phyloP scores from a whole-genome alignment of 331 rosid genomes.

The Quercus lobata region DNA sequence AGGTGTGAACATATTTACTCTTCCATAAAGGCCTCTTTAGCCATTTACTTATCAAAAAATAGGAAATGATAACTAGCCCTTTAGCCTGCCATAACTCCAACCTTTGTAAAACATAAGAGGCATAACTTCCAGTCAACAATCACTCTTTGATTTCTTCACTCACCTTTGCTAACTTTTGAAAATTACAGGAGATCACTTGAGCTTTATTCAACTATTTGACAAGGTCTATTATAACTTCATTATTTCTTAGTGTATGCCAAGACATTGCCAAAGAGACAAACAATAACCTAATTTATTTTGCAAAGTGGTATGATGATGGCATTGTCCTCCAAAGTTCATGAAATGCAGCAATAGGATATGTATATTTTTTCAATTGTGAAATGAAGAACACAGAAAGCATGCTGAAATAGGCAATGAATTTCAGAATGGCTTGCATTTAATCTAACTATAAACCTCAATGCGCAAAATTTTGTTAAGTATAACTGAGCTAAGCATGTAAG shows the following conservation, averaged over 20 bases:
- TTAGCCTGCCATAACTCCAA: background rate
- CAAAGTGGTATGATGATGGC: background rate
- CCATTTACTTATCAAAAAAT: background rate
- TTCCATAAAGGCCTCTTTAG: background rate
- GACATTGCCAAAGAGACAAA: background rate
- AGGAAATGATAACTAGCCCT: background rate
- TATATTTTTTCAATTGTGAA: background rate
- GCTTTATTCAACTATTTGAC: no score
- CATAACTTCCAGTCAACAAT: background rate
- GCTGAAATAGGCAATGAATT: background rate
- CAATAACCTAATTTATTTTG: background rate
- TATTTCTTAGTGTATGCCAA: background rate
- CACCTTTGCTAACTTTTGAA: background rate
- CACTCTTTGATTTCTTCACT: background rate
- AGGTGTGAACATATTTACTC: background rate
- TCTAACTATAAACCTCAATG: background rate
- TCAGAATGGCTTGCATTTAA: background rate
- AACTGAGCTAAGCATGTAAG: background rate
- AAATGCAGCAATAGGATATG: background rate
- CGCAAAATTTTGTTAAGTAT: background rate
- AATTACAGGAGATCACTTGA: background rate
- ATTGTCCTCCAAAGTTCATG: background rate
- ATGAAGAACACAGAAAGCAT: background rate
- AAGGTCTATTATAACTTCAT: background rate
- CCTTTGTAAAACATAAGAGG: background rate